Evolutionary conservation across 75 land plant genomes (phyloP).

Genomic region (Picea glauca): DNA sequence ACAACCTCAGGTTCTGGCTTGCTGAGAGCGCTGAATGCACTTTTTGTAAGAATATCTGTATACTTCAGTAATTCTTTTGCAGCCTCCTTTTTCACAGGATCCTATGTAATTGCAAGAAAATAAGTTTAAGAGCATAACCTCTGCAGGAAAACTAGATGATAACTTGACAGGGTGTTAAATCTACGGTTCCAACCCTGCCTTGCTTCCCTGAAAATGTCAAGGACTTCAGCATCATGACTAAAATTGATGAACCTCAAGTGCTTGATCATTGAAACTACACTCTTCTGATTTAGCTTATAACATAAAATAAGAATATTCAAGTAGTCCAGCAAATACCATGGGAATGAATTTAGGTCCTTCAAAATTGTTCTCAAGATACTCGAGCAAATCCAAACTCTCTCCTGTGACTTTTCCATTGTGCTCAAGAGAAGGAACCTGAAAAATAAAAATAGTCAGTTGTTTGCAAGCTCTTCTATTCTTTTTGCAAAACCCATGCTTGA

Average conservation of each 20-base stretch:
- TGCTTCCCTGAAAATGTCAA: not conserved
- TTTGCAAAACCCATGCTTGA: too few relatives aligned
- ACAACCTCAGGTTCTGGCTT: not conserved
- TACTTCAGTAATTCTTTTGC: slow-evolving; percentile 21
- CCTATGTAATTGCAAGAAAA: slow-evolving; percentile 6
- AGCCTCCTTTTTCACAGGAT: slow-evolving; percentile 15
- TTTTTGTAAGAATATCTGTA: slow-evolving; percentile 10
- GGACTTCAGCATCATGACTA: not conserved
- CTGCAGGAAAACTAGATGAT: not conserved
- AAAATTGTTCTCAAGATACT: slow-evolving; percentile 65
- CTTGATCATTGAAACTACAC: not conserved
- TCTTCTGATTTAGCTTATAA: not conserved
- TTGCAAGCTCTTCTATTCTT: not conserved
- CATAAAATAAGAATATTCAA: too few relatives aligned
- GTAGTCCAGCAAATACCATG: slow-evolving; percentile 33
- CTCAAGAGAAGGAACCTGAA: slow-evolving; percentile 86
- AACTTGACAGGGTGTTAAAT: not conserved
- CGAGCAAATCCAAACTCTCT: slow-evolving; percentile 82
- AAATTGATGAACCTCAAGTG: not conserved
- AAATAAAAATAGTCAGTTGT: not conserved
- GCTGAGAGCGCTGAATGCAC: slow-evolving; percentile 1
- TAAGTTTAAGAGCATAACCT: not conserved
- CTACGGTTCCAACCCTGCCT: not conserved
- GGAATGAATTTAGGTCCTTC: slow-evolving; percentile 71
- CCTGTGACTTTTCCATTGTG: slow-evolving; percentile 76